Base-by-base conservation (phyloP, 2,329 filamentous ascomycete species). In the Neurospora crassa region DNA sequence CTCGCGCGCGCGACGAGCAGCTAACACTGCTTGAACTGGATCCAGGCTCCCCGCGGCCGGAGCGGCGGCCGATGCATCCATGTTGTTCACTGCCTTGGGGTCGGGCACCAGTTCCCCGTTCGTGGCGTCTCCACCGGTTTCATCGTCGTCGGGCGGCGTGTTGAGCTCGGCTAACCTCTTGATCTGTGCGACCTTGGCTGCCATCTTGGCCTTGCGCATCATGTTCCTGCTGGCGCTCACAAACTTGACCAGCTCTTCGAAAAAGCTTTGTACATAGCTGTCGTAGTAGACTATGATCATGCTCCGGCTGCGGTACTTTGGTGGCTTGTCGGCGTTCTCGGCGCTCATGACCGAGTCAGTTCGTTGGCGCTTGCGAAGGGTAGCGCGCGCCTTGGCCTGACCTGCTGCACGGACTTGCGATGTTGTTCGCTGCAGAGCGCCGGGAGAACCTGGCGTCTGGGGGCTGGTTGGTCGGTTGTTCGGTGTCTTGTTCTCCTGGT, bases 281-380 rank as follows among this genome's bases (percentile, higher is more conserved):
- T 97, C 94, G 79, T 97, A 97, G 80, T 93, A 94, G n/a, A 97
- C 92, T 53, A 96, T 90, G 67, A 95, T 90, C 85, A 93, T 91
- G 71, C 86, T 90, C 74, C 91, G 88, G 3, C 89, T 89, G 70
- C 92, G 89, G 78, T 91, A 91, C 73, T 89, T 88, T 12, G 83
- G 80, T 34, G 53, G 53, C 24, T 59, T 59, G 0, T 83, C 79
- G 2, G 81, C 79, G 12, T 80, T 80, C 43, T 87, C 85, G 43
- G 80, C 82, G 59, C 86, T 88, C 69, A 84, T 75, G 75, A 88
- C 81, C 0, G 87, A 88, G 34, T 85, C 81, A 14, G 85, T 84
- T 70, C 85, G 83, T 69, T 83, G 82, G 68, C 83, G 84, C 76
- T 84, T 87, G 74, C 83, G 85, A 29, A 84, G 78, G 7, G 83